Evolutionary conservation across 371 early-diverging fungal species (phyloP).

Genomic region (Fennellomyces sp.): DNA sequence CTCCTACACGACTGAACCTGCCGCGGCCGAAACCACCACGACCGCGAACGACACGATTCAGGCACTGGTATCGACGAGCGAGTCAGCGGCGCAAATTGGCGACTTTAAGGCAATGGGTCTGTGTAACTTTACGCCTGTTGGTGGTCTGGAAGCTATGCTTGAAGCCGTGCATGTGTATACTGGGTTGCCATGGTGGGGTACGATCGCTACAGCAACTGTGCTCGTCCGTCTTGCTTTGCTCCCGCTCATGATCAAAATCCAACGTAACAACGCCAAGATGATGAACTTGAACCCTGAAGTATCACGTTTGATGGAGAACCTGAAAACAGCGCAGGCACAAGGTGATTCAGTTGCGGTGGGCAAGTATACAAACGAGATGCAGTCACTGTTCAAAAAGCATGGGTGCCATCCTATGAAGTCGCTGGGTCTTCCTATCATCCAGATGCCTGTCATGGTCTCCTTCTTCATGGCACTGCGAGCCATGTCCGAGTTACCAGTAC

Average conservation of each 20-base stretch:
- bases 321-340: conserved; percentile 58
- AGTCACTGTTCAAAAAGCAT: conserved; percentile 65
- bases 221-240: conserved; percentile 72
- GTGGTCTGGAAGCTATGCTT: conserved; percentile 70
- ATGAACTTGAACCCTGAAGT: conserved; percentile 80
- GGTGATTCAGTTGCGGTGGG: conserved; percentile 63
- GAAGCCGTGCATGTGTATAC: conserved; percentile 82
- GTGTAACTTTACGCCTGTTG: conserved; percentile 78
- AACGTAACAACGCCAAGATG: conserved; percentile 72
- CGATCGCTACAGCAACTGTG: conserved; percentile 78
- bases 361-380: conserved; percentile 58
- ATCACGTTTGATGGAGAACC: conserved; percentile 66
- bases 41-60: not conserved
- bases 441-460: conserved; percentile 87
- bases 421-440: conserved; percentile 66
- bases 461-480: conserved; percentile 86
- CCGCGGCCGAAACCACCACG: not conserved
- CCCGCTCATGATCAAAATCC: conserved; percentile 79
- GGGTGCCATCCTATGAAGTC: conserved; percentile 68
- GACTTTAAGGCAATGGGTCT: conserved; percentile 82
- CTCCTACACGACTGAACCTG: not conserved
- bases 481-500: conserved; percentile 85
- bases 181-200: conserved; percentile 94
- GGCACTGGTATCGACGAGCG: not conserved
- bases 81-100: conserved; percentile 70